phyloP scores from a whole-genome alignment of 371 early-diverging fungal species.

The Circinella umbellata region DNA sequence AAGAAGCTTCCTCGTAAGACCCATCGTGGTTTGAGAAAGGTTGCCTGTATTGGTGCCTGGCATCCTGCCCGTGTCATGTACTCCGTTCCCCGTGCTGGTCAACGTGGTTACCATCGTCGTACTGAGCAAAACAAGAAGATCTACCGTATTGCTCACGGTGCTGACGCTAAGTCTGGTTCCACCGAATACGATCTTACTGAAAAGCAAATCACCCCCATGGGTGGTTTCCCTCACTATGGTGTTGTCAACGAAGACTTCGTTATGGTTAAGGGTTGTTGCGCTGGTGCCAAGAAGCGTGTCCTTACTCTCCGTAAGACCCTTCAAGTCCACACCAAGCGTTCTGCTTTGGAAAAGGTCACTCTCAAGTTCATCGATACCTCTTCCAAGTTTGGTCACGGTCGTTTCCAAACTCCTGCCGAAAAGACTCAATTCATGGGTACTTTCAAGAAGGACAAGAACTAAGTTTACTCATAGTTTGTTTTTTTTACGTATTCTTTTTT shows the following conservation, averaged over 20 bases:
- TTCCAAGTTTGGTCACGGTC: slow-evolving; percentile 99
- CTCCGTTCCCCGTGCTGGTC: slow-evolving; percentile 99
- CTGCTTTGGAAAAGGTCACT: slow-evolving; percentile 94
- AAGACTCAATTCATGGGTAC: slow-evolving; percentile 97
- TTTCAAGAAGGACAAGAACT: slow-evolving; percentile 81
- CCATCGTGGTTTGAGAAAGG: slow-evolving; percentile 99
- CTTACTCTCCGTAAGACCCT: slow-evolving; percentile 99
- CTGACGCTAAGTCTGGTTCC: slow-evolving; percentile 84
- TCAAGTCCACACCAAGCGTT: slow-evolving; percentile 92
- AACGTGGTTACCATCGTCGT: slow-evolving; percentile 99
- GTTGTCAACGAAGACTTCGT: slow-evolving; percentile 97
- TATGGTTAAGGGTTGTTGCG: slow-evolving; percentile 99
- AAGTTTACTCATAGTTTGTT: slow-evolving; percentile 3
- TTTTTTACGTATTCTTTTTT: background rate
- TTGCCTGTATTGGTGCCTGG: slow-evolving; percentile 99
- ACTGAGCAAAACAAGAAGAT: slow-evolving; percentile 99
- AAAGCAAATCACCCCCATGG: slow-evolving; percentile 98
- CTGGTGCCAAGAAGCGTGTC: slow-evolving; percentile 98
- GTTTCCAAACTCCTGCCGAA: slow-evolving; percentile 99
- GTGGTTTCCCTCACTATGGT: slow-evolving; percentile 99
- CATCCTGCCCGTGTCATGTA: slow-evolving; percentile 99
- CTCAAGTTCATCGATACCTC: slow-evolving; percentile 99
- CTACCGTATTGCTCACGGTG: slow-evolving; percentile 97
- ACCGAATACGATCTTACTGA: slow-evolving; percentile 99
- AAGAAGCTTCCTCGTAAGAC: slow-evolving; percentile 99